Conservation (phyloP, 108 stramenopile genomes). For the Bacterosira constricta region DNA sequence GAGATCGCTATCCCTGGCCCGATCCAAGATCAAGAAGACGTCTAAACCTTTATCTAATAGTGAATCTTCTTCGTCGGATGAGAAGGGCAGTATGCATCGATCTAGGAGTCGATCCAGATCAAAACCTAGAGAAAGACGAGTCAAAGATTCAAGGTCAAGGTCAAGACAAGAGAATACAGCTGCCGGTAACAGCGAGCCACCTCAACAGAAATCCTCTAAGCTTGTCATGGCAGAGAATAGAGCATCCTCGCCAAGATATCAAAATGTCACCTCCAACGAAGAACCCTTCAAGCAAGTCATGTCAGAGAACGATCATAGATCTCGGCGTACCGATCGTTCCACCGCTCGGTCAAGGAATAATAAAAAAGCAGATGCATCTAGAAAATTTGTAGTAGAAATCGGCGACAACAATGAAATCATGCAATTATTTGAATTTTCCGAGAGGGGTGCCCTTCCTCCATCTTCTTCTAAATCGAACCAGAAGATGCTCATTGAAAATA, state of each 20-base stretch:
- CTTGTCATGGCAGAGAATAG: background rate
- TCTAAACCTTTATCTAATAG: background rate
- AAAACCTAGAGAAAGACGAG: background rate
- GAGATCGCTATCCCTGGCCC: background rate
- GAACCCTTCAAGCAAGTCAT: background rate
- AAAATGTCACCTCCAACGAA: background rate
- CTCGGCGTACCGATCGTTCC: background rate
- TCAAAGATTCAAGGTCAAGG: background rate
- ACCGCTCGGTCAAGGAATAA: background rate
- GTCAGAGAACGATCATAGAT: background rate
- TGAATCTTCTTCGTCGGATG: background rate
- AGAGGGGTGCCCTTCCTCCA: background rate
- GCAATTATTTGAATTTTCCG: background rate
- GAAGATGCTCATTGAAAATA: too few species aligned
- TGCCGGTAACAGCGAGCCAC: background rate
- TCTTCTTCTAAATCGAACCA: too few species aligned
- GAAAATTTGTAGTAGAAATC: background rate
- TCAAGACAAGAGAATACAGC: background rate
- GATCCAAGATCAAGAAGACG: background rate
- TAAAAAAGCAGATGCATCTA: background rate
- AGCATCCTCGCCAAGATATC: too few species aligned
- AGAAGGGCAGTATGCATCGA: background rate
- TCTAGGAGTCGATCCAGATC: background rate
- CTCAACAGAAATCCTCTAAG: background rate
- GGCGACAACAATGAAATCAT: background rate